These are phyloP conservation scores for Alternaria sp. DNA, from an alignment of 2,329 filamentous ascomycete species.

Conservation along the genomic window DNA sequence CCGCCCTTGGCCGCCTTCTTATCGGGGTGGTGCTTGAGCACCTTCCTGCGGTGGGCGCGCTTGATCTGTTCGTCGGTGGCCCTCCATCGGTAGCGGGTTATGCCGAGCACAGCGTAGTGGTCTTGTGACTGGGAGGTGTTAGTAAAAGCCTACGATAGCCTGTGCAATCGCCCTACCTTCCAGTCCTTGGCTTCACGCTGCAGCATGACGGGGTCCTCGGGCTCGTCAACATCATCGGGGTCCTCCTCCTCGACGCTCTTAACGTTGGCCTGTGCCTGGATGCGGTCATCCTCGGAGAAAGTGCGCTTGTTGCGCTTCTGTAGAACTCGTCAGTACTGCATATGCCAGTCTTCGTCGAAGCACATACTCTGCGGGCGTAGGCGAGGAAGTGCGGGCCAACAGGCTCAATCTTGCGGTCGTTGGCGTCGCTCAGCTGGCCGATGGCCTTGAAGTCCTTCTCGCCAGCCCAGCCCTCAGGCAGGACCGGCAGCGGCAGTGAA, in stretches of 20 bases:
- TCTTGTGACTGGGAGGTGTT: constrained; percentile 72
- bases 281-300: constrained; percentile 97
- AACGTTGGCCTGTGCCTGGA: constrained; percentile 91
- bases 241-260: constrained; percentile 96
- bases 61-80: constrained; percentile 99
- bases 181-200: constrained; percentile 97
- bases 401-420: constrained; percentile 89
- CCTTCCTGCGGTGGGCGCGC: constrained; percentile 98
- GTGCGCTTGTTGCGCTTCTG: constrained; percentile 89
- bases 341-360: too few relatives aligned
- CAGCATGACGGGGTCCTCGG: constrained; percentile 91
- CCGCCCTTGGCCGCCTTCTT: constrained; percentile 94
- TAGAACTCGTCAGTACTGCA: constrained; percentile 23
- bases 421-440: constrained; percentile 76
- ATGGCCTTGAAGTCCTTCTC: constrained; percentile 93
- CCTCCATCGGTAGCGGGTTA: constrained; percentile 89
- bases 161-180: constrained; percentile 73
- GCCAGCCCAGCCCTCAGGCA: constrained; percentile 80
- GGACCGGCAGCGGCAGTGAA: constrained; percentile 71
- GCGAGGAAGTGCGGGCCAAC: constrained; percentile 98
- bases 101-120: constrained; percentile 94
- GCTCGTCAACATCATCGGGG: constrained; percentile 88
- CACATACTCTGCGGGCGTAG: constrained; percentile 83
- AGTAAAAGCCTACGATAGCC: not conserved
- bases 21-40: constrained; percentile 97